Conservation (phyloP, 306 rosid species). For the Vachellia collinsii region DNA sequence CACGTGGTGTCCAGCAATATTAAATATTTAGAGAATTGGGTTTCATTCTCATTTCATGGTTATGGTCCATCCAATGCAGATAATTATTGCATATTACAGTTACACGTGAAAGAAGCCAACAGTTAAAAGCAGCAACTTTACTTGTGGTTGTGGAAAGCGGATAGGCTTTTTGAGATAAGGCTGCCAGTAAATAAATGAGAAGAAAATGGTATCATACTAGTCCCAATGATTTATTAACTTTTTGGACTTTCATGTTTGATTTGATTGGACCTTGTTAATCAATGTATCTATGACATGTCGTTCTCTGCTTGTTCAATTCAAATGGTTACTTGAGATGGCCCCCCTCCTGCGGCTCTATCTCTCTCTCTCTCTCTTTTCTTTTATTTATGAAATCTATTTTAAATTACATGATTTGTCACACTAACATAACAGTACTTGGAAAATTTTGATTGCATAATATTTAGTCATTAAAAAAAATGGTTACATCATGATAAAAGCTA, state of each 20-base stretch:
- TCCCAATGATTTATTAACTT: background rate
- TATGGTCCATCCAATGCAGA: too few species aligned
- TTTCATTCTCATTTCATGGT: background rate
- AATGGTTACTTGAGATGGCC: slow-evolving; percentile 13
- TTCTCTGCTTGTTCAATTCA: slow-evolving; percentile 16
- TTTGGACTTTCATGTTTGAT: slow-evolving; percentile 25
- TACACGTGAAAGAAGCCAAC: background rate
- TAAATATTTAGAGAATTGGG: background rate
- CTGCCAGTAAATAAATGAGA: background rate
- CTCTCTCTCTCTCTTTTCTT: background rate
- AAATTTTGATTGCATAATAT: background rate
- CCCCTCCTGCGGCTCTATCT: background rate
- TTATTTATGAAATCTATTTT: background rate
- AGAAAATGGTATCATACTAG: background rate
- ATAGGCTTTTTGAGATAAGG: background rate
- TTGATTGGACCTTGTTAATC: slow-evolving; percentile 52
- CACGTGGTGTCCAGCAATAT: background rate
- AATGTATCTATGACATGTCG: slow-evolving; percentile 48
- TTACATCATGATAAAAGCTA: background rate
- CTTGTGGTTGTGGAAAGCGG: background rate
- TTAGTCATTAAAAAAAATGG: background rate
- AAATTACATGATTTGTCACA: background rate
- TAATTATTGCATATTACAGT: background rate
- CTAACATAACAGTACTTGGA: background rate
- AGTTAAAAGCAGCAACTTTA: background rate